Conservation (phyloP, 2,329 filamentous ascomycete genomes). For the Botrytis byssoidea region DNA sequence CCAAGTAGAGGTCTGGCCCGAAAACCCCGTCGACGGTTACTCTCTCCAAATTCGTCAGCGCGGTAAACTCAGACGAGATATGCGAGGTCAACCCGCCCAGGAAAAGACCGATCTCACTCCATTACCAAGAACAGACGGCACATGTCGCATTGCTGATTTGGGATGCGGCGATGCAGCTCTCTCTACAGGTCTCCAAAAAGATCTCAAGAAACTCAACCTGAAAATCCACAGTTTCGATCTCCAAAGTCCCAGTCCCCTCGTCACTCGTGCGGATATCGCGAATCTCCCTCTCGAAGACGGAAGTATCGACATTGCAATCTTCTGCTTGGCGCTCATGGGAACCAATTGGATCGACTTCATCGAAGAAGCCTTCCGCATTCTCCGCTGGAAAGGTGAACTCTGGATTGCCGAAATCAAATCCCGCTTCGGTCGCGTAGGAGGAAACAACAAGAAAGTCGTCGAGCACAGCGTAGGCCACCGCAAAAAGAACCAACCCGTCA, state of each 20-base stretch:
- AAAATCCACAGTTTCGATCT: slow-evolving; percentile 84
- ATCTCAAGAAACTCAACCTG: slow-evolving; percentile 66
- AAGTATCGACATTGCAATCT: slow-evolving; percentile 82
- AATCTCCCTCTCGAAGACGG: slow-evolving; percentile 73
- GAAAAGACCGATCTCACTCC: slow-evolving; percentile 31
- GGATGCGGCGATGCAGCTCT: slow-evolving; percentile 91
- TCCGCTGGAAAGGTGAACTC: slow-evolving; percentile 91
- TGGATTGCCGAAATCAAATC: slow-evolving; percentile 98
- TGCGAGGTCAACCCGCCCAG: slow-evolving; percentile 27
- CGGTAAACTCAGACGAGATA: slow-evolving; percentile 50
- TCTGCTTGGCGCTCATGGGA: slow-evolving; percentile 96
- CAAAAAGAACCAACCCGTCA: slow-evolving; percentile 49
- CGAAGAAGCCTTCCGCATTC: slow-evolving; percentile 88
- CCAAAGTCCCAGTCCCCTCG: slow-evolving; percentile 69
- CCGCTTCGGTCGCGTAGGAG: slow-evolving; percentile 69
- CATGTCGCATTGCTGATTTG: slow-evolving; percentile 81
- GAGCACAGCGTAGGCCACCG: slow-evolving; percentile 71
- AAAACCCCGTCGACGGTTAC: slow-evolving; percentile 91
- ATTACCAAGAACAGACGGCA: slow-evolving; percentile 70
- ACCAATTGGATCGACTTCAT: slow-evolving; percentile 98
- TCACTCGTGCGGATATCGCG: slow-evolving; percentile 88
- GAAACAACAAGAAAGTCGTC: slow-evolving; percentile 50
- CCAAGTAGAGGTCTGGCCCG: slow-evolving; percentile 93
- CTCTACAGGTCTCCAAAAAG: slow-evolving; percentile 63
- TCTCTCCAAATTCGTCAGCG: slow-evolving; percentile 67